Base-by-base conservation (phyloP, 805 yeast genomes). In the Metschnikowia cubensis region DNA sequence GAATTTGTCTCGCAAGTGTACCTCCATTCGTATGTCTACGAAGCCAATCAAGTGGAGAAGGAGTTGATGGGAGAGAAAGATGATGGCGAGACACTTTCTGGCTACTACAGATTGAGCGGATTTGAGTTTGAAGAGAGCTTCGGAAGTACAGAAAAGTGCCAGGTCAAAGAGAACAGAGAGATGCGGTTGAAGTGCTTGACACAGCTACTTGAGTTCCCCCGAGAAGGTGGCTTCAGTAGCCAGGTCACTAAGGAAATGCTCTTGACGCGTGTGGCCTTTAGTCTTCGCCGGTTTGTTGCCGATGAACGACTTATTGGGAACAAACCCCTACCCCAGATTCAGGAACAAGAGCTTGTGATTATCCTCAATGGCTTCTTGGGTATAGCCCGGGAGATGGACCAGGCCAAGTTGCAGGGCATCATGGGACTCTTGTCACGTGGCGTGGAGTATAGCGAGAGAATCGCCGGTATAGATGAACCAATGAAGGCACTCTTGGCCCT, bases 251-350 rank as follows among this genome's bases (percentile, higher is more conserved):
- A 57, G 47, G 50, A 56, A 2, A 84, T 71, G 56, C 71, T 87
- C 32, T 65, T 80, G 0, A 73, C 82, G 17, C 73, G 96, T 37
- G 68, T 79, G 22, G 81, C 86, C 0, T 74, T 87, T 52, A 76
- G 81, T 0, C 66, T 91, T 40, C 74, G 85, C 49, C 79, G 85
- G 51, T 83, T 80, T 53, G 69, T 87, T 6, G 80, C 85, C 14
- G 90, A 87, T 55, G 79, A 76, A 45, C 77, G 74, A 32, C 66
- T 90, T 11, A 61, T 84, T 5, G 80, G 82, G 34, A 70, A 65
- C 31, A 78, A 78, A 47, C 97, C 97, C 0, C 69, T 87, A 14
- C 80, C 92, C 0, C 73, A 77, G 36, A 64, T 87, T 6, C 89
- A 88, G 56, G 79, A 79, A 48, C 65, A 69, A 5, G 98, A 91